Evolutionary conservation across 2,329 filamentous ascomycete species (phyloP).

Genomic region (Fusarium camptoceras): DNA sequence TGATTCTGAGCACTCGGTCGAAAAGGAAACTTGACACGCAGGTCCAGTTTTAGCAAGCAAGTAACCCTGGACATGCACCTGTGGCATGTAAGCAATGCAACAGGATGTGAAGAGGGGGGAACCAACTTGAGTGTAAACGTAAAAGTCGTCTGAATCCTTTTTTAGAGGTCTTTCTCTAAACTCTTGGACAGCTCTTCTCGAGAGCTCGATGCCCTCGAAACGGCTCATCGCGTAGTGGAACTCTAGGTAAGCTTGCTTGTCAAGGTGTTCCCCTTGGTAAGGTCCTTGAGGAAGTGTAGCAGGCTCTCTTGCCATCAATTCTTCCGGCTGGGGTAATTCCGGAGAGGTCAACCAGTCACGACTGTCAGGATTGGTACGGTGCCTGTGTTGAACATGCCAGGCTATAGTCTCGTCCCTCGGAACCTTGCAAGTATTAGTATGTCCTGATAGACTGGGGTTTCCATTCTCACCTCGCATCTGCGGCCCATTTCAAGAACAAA

Average conservation of each 20-base stretch:
- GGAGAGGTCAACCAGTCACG: slow-evolving; percentile 31
- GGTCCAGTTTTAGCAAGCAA: slow-evolving; percentile 72
- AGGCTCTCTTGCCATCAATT: slow-evolving; percentile 39
- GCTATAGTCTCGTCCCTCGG: slow-evolving; percentile 23
- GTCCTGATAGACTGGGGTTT: not conserved
- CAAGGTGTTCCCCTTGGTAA: not conserved
- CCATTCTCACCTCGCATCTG: slow-evolving; percentile 1
- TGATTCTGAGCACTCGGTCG: slow-evolving; percentile 71
- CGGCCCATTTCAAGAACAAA: not conserved
- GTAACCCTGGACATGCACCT: slow-evolving; percentile 76
- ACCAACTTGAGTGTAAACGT: slow-evolving; percentile 74
- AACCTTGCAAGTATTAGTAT: slow-evolving; percentile 12
- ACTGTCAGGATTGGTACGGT: not conserved
- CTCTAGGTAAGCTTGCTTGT: slow-evolving; percentile 69
- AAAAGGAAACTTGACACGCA: slow-evolving; percentile 77
- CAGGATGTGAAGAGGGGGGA: not conserved
- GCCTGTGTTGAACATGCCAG: slow-evolving; percentile 16
- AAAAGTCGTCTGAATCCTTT: slow-evolving; percentile 58
- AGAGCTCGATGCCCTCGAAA: slow-evolving; percentile 76
- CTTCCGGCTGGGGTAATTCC: slow-evolving; percentile 43
- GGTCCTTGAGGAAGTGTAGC: slow-evolving; percentile 25
- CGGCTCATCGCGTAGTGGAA: slow-evolving; percentile 81
- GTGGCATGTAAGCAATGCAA: slow-evolving; percentile 4
- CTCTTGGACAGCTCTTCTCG: slow-evolving; percentile 73
- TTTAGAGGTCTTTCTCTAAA: slow-evolving; percentile 68